phyloP scores from a whole-genome alignment of 352 stramenopile species.

The Saprolegnia parasitica region DNA sequence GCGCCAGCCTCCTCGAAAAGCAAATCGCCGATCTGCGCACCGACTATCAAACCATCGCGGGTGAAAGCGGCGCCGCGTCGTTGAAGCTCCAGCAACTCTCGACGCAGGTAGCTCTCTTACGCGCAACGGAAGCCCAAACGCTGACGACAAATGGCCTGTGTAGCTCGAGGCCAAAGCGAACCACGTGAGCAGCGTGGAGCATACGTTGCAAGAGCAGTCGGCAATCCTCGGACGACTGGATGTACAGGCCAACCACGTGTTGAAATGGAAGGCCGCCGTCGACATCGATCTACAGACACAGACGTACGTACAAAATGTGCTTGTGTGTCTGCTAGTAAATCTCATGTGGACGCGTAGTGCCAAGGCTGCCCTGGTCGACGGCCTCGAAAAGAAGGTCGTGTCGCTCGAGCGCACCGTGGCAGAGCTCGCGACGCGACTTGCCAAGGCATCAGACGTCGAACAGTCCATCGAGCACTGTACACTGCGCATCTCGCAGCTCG shows the following conservation, averaged over 20 bases:
- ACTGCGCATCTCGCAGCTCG: constrained; percentile 48
- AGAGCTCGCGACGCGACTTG: constrained; percentile 37
- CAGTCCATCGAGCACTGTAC: constrained; percentile 52
- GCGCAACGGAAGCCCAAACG: too few species aligned
- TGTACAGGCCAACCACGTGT: constrained; percentile 57
- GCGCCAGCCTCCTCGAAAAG: constrained; percentile 57
- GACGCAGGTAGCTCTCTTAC: neutral
- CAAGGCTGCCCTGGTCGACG: constrained; percentile 52
- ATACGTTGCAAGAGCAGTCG: neutral
- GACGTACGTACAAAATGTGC: too few species aligned
- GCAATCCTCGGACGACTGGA: constrained; percentile 54
- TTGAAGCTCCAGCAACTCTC: constrained; percentile 47
- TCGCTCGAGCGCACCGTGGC: constrained; percentile 60
- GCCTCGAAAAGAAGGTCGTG: constrained; percentile 50
- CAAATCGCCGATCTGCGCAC: constrained; percentile 53
- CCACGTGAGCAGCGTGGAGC: neutral
- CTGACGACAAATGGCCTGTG: neutral
- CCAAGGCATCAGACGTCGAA: constrained; percentile 48
- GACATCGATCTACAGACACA: constrained; percentile 61
- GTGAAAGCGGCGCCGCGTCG: constrained; percentile 38
- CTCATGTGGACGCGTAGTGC: constrained; percentile 19
- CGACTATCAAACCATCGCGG: constrained; percentile 49
- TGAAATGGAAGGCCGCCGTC: constrained; percentile 56
- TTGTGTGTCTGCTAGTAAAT: neutral
- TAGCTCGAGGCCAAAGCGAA: constrained; percentile 3